A percentile compares a stretch with the other conserved stretches of the same genome.
Conservation (phyloP, 2,329 filamentous ascomycete species). For the Ceratocystis huliohia region DNA sequence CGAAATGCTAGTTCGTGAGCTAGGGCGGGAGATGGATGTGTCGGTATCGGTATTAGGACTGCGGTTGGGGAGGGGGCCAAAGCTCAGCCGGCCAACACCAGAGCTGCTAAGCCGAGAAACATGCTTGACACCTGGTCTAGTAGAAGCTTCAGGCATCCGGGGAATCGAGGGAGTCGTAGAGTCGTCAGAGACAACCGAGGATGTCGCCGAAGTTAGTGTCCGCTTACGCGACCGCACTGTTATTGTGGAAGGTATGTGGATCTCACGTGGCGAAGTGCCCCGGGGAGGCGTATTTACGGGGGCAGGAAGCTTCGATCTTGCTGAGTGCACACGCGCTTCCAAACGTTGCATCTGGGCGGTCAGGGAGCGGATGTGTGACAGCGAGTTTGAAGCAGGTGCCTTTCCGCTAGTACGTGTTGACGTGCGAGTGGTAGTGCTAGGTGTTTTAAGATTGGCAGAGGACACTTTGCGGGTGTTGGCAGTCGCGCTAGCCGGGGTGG, state of each 20-base stretch:
- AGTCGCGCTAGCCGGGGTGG: not conserved
- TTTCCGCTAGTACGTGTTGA: conserved; percentile 37
- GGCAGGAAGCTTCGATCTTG: conserved; percentile 78
- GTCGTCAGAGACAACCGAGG: conserved; percentile 38
- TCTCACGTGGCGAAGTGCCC: conserved; percentile 53
- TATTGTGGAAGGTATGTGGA: conserved; percentile 41
- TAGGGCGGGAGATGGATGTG: conserved; percentile 47
- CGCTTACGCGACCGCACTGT: conserved; percentile 60
- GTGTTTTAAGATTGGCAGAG: conserved; percentile 18
- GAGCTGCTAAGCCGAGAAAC: conserved; percentile 48
- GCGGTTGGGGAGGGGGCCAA: conserved; percentile 48
- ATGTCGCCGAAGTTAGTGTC: conserved; percentile 43
- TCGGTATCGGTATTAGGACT: conserved; percentile 35
- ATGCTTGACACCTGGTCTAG: conserved; percentile 34
- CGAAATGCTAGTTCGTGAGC: conserved; percentile 55
- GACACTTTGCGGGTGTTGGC: conserved; percentile 24
- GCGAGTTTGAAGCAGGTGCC: conserved; percentile 51
- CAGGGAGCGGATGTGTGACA: conserved; percentile 84
- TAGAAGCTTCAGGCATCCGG: conserved; percentile 27
- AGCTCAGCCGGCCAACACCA: conserved; percentile 50
- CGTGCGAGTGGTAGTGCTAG: conserved; percentile 36
- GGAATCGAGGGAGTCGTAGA: conserved; percentile 31
- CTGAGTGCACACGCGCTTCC: conserved; percentile 83
- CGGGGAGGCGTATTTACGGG: conserved; percentile 66
- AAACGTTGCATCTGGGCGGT: conserved; percentile 96